These are phyloP conservation scores for Pythium utonaiense DNA, from an alignment of 352 stramenopile genomes.

Conservation along the genomic window DNA sequence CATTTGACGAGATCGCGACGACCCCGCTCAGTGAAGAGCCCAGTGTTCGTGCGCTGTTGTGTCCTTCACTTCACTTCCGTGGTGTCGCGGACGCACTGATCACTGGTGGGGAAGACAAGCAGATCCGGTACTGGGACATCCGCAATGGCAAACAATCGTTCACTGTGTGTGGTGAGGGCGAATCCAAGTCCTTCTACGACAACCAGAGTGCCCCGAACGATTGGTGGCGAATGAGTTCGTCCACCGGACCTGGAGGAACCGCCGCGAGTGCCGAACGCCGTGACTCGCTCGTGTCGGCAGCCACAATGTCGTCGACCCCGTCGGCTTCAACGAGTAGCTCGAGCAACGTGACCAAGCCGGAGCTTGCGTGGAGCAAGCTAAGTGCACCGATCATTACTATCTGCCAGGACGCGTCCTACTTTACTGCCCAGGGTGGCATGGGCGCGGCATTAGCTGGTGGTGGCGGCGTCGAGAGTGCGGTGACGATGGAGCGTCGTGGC, in stretches of 20 bases:
- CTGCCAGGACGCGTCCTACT: slow-evolving; percentile 80
- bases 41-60: slow-evolving; percentile 85
- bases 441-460: slow-evolving; percentile 39
- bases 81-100: slow-evolving; percentile 86
- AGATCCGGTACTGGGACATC: slow-evolving; percentile 98
- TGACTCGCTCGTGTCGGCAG: slow-evolving; percentile 27
- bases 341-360: slow-evolving; percentile 61
- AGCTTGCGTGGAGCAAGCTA: slow-evolving; percentile 87
- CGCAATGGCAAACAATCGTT: slow-evolving; percentile 91
- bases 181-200: slow-evolving; percentile 86
- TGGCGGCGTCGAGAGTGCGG: slow-evolving; percentile 61
- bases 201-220: slow-evolving; percentile 70
- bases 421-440: slow-evolving; percentile 46
- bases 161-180: slow-evolving; percentile 87
- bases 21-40: slow-evolving; percentile 69
- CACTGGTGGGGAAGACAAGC: slow-evolving; percentile 92
- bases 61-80: slow-evolving; percentile 84
- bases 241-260: slow-evolving; percentile 26
- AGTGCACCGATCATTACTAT: slow-evolving; percentile 80
- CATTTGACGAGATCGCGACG: slow-evolving; percentile 81
- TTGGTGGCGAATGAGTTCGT: slow-evolving; percentile 83
- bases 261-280: slow-evolving; percentile 23
- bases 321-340: slow-evolving; percentile 4
- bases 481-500: slow-evolving; percentile 87
- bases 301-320: slow-evolving; percentile 22